Evolutionary conservation across 345 rosid genomes (phyloP), one percentile per base, ranked within the genome.

Genomic region (Gossypium turneri): DNA sequence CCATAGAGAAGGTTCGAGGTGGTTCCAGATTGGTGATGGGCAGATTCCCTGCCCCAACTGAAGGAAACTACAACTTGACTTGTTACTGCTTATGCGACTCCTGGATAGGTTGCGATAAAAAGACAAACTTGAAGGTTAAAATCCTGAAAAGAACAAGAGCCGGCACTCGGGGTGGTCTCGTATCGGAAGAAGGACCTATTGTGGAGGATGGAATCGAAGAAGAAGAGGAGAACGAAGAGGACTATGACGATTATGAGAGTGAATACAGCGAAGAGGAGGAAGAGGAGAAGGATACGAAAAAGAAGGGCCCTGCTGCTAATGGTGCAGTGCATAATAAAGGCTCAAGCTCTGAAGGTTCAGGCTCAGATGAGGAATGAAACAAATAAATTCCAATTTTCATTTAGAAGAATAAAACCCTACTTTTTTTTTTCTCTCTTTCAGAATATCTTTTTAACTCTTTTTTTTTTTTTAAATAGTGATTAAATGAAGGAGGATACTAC

Each of bases 191-290:
- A 80, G 93, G 93, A 70, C 84, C 84, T 4, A 43, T 83, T 25
- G 80, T 84, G 66, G 98, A 92, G 76, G 99, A 95, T n/a, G 99
- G 96, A 63, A 71, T 85, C 47, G 99, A 95, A 78, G 97, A 95
- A 86, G 99, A 92, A 78, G 99, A 91, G 79, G 97, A 91, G 88
- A 81, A 75, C 27, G 94, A 91, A 34, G 97, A 95, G 75, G 98
- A 90, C 34, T 90, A 85, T 4, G 93, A 93, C 2, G 82, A 95
- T 82, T 91, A 93, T 17, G 99, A 93, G 84, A 92, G 98, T 61
- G 98, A 93, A 79, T 92, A 95, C 80, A 91, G 98, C 43, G 98
- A 93, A 81, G 98, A 94, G 34, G 99, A 94, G 80, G 94, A 84
- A 29, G 95, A 87, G 20, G 90, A 90, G 56, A 84, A 80, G 75